Base-by-base conservation (phyloP, 495 filamentous ascomycete genomes). In the Daldinia vernicosa region DNA sequence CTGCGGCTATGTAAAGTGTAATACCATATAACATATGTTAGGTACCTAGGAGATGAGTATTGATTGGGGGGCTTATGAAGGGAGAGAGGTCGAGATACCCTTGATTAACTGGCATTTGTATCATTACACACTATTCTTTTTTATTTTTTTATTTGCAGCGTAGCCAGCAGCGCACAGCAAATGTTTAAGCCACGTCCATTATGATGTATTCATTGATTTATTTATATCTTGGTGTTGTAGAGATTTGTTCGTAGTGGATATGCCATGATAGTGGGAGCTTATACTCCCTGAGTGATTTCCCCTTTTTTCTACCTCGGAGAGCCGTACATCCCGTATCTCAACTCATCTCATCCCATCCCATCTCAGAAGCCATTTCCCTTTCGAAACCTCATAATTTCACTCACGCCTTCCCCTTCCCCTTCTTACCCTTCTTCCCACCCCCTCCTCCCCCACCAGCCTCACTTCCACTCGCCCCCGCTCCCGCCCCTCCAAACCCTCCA, bases 321-420 rank as follows among this genome's bases (percentile, higher is more conserved):
- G 11, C 33, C 12, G 0, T 35, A 35, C 12, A 4, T 35, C 33
- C 4, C 33, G 1, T 35, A 35, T 35, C 33, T 35, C 11, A 8
- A 8, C 30, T 32, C 30, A 14, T 35, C 11, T 14, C 33, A 12
- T 33, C 9, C 11, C 32, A 33, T 33, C 7, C 30, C 7, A 2
- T 33, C 3, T 4, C 14, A 14, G 12, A 14, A 35, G 12, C 33
- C 3, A 35, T 14, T n/a, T n/a, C n/a, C 33, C 33, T 14, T 14
- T 35, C 1, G 0, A 14, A 35, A 12, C 33, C 33, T 35, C 6
- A 35, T 3, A 5, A 35, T 35, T 14, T 14, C 24, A 2, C 54
- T 66, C 78, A 78, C 62, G 76, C 79, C 74, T 80, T 83, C 35
- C 83, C 82, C 68, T 85, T 83, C 60, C 83, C 81, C 72, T 87